Conservation (phyloP, 495 filamentous ascomycete genomes). For the Staphylotrichum longicolle region DNA sequence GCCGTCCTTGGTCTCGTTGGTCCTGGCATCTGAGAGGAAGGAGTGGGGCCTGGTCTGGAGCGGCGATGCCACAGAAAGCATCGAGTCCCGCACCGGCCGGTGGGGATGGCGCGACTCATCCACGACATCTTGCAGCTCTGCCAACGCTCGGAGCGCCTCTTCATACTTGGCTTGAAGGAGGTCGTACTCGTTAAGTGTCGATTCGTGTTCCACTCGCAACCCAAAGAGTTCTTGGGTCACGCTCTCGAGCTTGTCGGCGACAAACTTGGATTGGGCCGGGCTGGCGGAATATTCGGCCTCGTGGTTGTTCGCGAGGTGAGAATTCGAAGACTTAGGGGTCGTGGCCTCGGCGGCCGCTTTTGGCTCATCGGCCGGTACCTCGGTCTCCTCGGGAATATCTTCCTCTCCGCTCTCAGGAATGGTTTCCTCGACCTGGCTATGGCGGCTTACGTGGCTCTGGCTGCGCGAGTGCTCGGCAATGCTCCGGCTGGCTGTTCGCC, state of each 20-base stretch:
- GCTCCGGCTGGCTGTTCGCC: constrained; percentile 41
- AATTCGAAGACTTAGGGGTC: constrained; percentile 28
- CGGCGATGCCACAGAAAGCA: constrained; percentile 55
- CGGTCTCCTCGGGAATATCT: constrained; percentile 30
- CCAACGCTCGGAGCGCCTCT: constrained; percentile 75
- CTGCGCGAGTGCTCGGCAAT: constrained; percentile 50
- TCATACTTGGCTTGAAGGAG: constrained; percentile 86
- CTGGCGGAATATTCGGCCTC: constrained; percentile 52
- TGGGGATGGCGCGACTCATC: constrained; percentile 76
- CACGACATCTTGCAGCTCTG: constrained; percentile 77
- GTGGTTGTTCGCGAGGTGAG: constrained; percentile 17
- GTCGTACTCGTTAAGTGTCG: constrained; percentile 76
- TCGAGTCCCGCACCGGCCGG: constrained; percentile 45
- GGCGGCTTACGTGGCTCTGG: constrained; percentile 51
- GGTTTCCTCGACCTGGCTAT: constrained; percentile 51
- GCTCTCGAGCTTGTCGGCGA: constrained; percentile 89
- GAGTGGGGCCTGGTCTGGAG: constrained; percentile 69
- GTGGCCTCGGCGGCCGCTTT: constrained; percentile 34
- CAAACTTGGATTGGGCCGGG: constrained; percentile 78
- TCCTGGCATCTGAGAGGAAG: constrained; percentile 87
- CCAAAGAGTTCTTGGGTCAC: constrained; percentile 92
- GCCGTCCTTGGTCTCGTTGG: constrained; percentile 71
- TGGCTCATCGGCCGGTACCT: constrained; percentile 33
- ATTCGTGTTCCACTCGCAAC: constrained; percentile 85
- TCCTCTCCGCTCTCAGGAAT: constrained; percentile 48